Percentiles rank a stretch among this genome's conserved stretches.
phyloP scores from a whole-genome alignment of 257 asterid species.

The Solanum medicagineum region DNA sequence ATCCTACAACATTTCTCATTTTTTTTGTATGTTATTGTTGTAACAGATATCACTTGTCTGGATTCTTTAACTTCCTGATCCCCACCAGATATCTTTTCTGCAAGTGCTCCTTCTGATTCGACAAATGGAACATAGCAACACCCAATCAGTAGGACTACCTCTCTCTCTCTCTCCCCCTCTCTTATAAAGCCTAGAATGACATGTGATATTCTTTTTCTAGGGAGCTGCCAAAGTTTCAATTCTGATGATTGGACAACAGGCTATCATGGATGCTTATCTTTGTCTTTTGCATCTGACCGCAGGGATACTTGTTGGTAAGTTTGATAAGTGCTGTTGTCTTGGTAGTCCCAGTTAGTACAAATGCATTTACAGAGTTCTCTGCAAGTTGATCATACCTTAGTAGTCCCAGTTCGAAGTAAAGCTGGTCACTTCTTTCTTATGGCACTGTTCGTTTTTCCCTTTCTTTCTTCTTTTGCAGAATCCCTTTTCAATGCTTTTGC shows the following conservation, averaged over 20 bases:
- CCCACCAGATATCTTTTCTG: constrained; percentile 68
- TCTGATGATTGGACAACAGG: constrained; percentile 93
- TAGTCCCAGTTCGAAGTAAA: not conserved
- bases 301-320: constrained; percentile 91
- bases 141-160: constrained; percentile 71
- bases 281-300: constrained; percentile 98
- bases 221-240: constrained; percentile 99
- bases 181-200: not conserved
- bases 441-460: not conserved
- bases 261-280: constrained; percentile 95
- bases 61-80: constrained; percentile 37
- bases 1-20: constrained; percentile 40
- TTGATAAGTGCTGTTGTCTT: not conserved
- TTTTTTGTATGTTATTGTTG: not conserved
- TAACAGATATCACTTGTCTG: constrained; percentile 12
- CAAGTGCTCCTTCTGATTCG: constrained; percentile 85
- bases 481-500: constrained; percentile 97
- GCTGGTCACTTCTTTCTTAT: not conserved
- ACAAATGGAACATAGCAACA: constrained; percentile 95
- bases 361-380: not conserved
- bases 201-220: constrained; percentile 20
- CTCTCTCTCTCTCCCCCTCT: no score
- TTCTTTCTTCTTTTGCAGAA: constrained; percentile 32
- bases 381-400: not conserved
- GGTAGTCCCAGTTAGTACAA: not conserved